Percentiles rank a stretch among this genome's conserved stretches.
Conservation (phyloP, 2,329 filamentous ascomycete genomes). For the Fusarium devonianum region DNA sequence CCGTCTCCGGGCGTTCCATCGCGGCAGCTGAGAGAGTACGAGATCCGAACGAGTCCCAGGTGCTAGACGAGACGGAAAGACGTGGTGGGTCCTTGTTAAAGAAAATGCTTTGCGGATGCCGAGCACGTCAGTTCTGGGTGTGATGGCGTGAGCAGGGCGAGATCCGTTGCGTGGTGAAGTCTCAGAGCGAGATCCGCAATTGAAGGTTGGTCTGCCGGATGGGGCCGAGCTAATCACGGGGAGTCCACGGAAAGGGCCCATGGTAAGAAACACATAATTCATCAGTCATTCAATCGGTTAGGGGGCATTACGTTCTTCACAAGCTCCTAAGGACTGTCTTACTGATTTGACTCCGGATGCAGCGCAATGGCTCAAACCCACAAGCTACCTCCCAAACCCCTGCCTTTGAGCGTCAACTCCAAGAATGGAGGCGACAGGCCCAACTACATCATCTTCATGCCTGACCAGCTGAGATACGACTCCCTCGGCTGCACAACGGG, state of each 20-base stretch:
- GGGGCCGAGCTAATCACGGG: background rate
- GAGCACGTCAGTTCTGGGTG: constrained; percentile 20
- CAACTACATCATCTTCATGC: constrained; percentile 56
- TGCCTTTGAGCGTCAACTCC: constrained; percentile 35
- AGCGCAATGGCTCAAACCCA: constrained; percentile 18
- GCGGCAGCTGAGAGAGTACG: constrained; percentile 1
- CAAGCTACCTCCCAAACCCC: constrained; percentile 28
- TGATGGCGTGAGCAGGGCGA: constrained; percentile 15
- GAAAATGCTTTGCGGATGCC: background rate
- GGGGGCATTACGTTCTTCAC: too few species aligned
- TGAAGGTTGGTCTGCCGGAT: background rate
- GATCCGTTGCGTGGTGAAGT: constrained; percentile 9
- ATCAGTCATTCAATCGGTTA: too few species aligned
- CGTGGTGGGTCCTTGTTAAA: constrained; percentile 8
- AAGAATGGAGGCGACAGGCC: constrained; percentile 41
- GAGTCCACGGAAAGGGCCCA: too few species aligned
- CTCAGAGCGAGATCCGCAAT: constrained; percentile 29
- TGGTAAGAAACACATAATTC: too few species aligned
- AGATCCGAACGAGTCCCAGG: constrained; percentile 25
- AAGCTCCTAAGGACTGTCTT: too few species aligned
- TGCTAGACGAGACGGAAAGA: background rate
- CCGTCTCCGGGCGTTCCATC: constrained; percentile 4
- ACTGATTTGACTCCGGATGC: too few species aligned
- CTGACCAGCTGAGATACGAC: constrained; percentile 56
- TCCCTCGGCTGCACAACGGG: constrained; percentile 48